Conservation (phyloP, 2,329 filamentous ascomycete species). For the Leptosphaerulina australis region DNA sequence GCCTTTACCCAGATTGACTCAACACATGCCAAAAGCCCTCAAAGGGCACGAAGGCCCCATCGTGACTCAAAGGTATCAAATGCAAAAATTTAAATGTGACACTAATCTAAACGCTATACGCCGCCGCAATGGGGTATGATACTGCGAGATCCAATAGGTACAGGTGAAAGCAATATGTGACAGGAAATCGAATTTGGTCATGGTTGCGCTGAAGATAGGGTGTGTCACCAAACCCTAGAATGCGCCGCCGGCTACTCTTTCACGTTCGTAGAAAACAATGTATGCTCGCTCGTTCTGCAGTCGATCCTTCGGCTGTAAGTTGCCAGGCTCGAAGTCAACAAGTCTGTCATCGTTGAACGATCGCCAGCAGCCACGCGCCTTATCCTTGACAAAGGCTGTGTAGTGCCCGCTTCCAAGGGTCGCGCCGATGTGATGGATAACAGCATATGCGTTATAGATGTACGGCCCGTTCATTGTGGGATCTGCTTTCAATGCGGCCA, state of each 20-base stretch:
- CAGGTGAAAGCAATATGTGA: slow-evolving; percentile 9
- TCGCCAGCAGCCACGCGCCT: slow-evolving; percentile 62
- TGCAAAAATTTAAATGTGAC: slow-evolving; percentile 16
- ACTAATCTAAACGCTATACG: slow-evolving; percentile 16
- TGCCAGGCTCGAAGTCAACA: slow-evolving; percentile 63
- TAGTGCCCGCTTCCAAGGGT: slow-evolving; percentile 79
- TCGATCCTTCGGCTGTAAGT: slow-evolving; percentile 55
- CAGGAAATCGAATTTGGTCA: slow-evolving; percentile 8
- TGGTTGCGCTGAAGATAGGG: background rate
- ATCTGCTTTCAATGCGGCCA: slow-evolving; percentile 47
- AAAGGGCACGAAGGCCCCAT: background rate
- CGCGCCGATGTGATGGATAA: slow-evolving; percentile 76
- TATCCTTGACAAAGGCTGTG: slow-evolving; percentile 64
- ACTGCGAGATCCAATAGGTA: slow-evolving; percentile 3
- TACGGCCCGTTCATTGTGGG: slow-evolving; percentile 63
- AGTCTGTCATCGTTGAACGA: slow-evolving; percentile 63
- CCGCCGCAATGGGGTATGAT: slow-evolving; percentile 14
- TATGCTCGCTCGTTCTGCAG: slow-evolving; percentile 69
- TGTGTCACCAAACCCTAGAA: slow-evolving; percentile 20
- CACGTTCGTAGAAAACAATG: slow-evolving; percentile 66
- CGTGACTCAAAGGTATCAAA: slow-evolving; percentile 21
- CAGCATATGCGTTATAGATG: slow-evolving; percentile 83
- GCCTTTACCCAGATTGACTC: slow-evolving; percentile 3
- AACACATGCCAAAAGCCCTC: background rate
- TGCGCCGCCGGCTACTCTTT: slow-evolving; percentile 42